phyloP scores from a whole-genome alignment of 169 alveolate genomes.

The Plasmodium falciparum region DNA sequence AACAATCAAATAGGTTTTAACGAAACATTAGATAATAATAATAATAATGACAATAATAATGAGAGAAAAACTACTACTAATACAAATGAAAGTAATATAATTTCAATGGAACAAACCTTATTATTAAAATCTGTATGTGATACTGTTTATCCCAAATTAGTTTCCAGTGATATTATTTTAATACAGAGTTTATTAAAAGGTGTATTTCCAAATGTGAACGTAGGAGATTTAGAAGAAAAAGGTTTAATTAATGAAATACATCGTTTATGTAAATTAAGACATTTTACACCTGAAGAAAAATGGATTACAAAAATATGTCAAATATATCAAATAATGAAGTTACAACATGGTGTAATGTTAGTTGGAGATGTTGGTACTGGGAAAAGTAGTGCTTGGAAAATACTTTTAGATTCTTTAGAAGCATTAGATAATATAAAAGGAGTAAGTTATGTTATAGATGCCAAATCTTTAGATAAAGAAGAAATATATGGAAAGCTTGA shows the following conservation, averaged over 20 bases:
- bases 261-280: slow-evolving; percentile 88
- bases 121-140: slow-evolving; percentile 95
- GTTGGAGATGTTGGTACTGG: slow-evolving; percentile 99
- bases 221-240: slow-evolving; percentile 92
- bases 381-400: slow-evolving; percentile 90
- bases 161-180: slow-evolving; percentile 95
- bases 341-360: slow-evolving; percentile 98
- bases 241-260: slow-evolving; percentile 89
- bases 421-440: slow-evolving; percentile 93
- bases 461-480: slow-evolving; percentile 92
- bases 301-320: slow-evolving; percentile 94
- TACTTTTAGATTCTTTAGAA: slow-evolving; percentile 93
- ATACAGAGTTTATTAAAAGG: slow-evolving; percentile 93
- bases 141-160: slow-evolving; percentile 97
- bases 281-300: slow-evolving; percentile 88
- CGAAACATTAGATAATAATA: too few relatives aligned
- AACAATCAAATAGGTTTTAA: slow-evolving; percentile 11
- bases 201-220: slow-evolving; percentile 96
- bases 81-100: slow-evolving; percentile 38
- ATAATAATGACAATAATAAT: slow-evolving; percentile 39
- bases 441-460: slow-evolving; percentile 94
- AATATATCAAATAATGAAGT: slow-evolving; percentile 93
- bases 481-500: slow-evolving; percentile 96
- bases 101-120: slow-evolving; percentile 93
- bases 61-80: neutral